phyloP scores from a whole-genome alignment of 2,329 filamentous ascomycete genomes.

The Colletotrichum limetticola region DNA sequence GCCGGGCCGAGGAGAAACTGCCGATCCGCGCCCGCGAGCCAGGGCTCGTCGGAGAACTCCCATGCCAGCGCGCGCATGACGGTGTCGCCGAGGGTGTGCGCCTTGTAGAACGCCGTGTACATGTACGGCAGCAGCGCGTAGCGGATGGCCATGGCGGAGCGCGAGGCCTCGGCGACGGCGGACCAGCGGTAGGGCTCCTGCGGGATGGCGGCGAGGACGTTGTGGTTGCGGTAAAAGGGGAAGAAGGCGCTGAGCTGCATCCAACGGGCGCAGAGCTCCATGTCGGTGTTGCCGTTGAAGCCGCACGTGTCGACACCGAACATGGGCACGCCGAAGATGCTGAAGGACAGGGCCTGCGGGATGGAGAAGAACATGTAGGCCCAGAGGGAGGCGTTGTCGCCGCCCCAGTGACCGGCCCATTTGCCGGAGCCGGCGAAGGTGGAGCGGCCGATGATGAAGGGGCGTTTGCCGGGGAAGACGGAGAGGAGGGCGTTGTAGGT shows the following conservation, averaged over 20 bases:
- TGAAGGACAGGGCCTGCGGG: constrained; percentile 78
- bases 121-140: constrained; percentile 80
- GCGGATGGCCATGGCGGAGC: constrained; percentile 74
- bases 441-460: constrained; percentile 85
- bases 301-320: constrained; percentile 78
- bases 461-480: constrained; percentile 75
- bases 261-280: constrained; percentile 79
- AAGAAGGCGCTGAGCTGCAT: constrained; percentile 81
- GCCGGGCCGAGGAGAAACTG: constrained; percentile 78
- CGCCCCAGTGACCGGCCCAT: constrained; percentile 85
- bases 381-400: constrained; percentile 78
- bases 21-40: constrained; percentile 71
- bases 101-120: constrained; percentile 77
- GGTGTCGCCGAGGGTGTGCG: constrained; percentile 73
- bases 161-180: constrained; percentile 72
- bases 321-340: constrained; percentile 80
- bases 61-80: constrained; percentile 79
- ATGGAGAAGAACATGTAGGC: constrained; percentile 81
- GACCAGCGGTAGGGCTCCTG: constrained; percentile 81
- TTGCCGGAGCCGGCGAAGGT: constrained; percentile 83
- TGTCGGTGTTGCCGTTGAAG: constrained; percentile 73
- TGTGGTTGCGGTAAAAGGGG: constrained; percentile 84
- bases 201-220: constrained; percentile 65
- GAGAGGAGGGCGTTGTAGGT: constrained; percentile 77
- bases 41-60: constrained; percentile 79